Percentiles rank a stretch among this genome's conserved stretches.
phyloP scores from a whole-genome alignment of 2,329 filamentous ascomycete species.

The Cladosporium austrohemisphaericum region DNA sequence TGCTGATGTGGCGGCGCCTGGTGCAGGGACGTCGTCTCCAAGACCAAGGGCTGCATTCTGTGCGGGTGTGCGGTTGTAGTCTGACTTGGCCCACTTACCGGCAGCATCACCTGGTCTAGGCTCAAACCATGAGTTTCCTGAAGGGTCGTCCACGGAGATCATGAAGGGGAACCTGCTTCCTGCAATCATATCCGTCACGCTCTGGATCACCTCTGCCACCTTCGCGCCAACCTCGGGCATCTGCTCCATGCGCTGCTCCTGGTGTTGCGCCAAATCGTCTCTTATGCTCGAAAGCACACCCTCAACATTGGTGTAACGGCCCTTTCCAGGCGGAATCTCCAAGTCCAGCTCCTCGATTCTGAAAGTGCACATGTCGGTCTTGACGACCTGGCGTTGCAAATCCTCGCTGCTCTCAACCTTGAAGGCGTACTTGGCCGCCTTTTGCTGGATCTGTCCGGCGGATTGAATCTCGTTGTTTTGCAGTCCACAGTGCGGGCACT shows the following conservation, averaged over 20 bases:
- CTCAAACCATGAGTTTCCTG: constrained; percentile 95
- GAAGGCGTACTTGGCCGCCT: constrained; percentile 78
- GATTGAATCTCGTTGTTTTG: constrained; percentile 92
- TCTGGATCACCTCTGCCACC: constrained; percentile 70
- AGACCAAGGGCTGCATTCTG: constrained; percentile 87
- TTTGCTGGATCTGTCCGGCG: constrained; percentile 85
- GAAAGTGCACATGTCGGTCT: constrained; percentile 81
- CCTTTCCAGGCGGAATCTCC: constrained; percentile 85
- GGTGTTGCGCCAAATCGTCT: constrained; percentile 75
- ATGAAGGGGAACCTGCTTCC: constrained; percentile 83
- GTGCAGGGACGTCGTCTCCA: constrained; percentile 42
- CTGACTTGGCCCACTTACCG: constrained; percentile 84
- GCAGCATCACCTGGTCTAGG: constrained; percentile 71
- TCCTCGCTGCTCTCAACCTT: constrained; percentile 70
- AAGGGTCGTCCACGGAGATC: constrained; percentile 80
- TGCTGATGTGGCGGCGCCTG: constrained; percentile 36
- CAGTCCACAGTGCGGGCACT: constrained; percentile 82
- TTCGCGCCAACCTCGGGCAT: constrained; percentile 75
- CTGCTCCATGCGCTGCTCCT: constrained; percentile 74
- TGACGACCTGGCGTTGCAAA: constrained; percentile 82
- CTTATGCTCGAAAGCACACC: constrained; percentile 76
- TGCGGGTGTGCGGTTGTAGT: constrained; percentile 76
- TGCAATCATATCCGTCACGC: constrained; percentile 70
- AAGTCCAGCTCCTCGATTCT: constrained; percentile 88
- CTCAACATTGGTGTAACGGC: constrained; percentile 91